Conservation (phyloP, 1,139 yeast genomes). For the Candida albicans region DNA sequence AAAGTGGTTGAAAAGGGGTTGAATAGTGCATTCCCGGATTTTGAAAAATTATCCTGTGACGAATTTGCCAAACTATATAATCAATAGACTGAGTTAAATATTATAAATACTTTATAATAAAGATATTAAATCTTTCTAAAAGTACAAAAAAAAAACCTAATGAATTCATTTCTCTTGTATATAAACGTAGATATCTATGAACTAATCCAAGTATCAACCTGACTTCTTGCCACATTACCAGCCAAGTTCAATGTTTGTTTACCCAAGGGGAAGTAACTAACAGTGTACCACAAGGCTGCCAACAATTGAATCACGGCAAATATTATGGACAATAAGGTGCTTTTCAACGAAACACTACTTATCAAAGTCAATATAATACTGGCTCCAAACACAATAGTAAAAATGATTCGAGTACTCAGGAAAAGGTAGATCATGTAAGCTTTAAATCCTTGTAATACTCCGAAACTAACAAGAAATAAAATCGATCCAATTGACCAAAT, state of each 20-base stretch:
- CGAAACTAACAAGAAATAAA: slow-evolving; percentile 57
- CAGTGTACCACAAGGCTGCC: slow-evolving; percentile 56
- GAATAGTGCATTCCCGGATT: slow-evolving; percentile 33
- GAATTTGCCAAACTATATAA: slow-evolving; percentile 15
- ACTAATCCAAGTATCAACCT: slow-evolving; percentile 60
- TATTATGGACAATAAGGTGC: slow-evolving; percentile 49
- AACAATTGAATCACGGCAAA: slow-evolving; percentile 53
- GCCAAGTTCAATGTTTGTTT: slow-evolving; percentile 55
- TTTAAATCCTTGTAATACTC: slow-evolving; percentile 54
- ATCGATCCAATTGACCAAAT: slow-evolving; percentile 64
- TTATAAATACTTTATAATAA: neutral
- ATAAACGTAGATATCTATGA: slow-evolving; percentile 18
- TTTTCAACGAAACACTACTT: slow-evolving; percentile 46
- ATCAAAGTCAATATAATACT: slow-evolving; percentile 53
- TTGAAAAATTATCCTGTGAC: slow-evolving; percentile 15
- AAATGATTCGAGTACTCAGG: slow-evolving; percentile 51
- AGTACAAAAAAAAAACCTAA: too few species aligned
- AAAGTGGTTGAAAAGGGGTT: slow-evolving; percentile 49
- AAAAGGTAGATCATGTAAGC: slow-evolving; percentile 50
- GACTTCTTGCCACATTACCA: slow-evolving; percentile 53
- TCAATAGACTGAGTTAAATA: slow-evolving; percentile 10
- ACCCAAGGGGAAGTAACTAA: slow-evolving; percentile 66
- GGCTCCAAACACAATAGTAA: slow-evolving; percentile 48
- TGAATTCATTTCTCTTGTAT: neutral
- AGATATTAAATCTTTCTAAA: too few species aligned